phyloP scores from a whole-genome alignment of 2,329 filamentous ascomycete genomes.

The Seiridium unicorne region DNA sequence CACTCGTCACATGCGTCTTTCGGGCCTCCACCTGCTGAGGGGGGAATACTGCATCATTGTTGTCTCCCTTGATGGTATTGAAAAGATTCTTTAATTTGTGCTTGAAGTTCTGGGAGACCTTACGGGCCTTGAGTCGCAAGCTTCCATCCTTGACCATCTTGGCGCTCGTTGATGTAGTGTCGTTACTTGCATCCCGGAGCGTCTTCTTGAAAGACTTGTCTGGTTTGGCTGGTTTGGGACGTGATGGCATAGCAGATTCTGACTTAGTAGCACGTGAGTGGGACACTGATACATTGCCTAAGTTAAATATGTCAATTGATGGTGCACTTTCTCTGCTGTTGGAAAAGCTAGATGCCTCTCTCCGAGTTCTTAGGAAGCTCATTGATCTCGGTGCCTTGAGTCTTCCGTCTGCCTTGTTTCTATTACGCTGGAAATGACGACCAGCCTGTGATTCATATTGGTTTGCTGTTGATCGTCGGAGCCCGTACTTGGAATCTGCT shows the following conservation, averaged over 20 bases:
- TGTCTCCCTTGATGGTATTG: slow-evolving; percentile 35
- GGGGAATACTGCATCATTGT: slow-evolving; percentile 36
- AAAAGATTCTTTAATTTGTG: slow-evolving; percentile 61
- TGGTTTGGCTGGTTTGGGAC: slow-evolving; percentile 32
- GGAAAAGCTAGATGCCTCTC: slow-evolving; percentile 19
- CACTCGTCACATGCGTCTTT: slow-evolving; percentile 26
- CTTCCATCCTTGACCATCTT: slow-evolving; percentile 27
- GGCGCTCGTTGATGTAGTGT: slow-evolving; percentile 28
- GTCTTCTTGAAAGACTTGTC: slow-evolving; percentile 37
- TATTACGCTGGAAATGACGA: slow-evolving; percentile 14
- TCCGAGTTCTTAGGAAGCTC: slow-evolving; percentile 44
- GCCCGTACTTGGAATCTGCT: neutral
- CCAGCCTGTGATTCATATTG: neutral
- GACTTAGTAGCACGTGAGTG: slow-evolving; percentile 11
- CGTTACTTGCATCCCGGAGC: slow-evolving; percentile 49
- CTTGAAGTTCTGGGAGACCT: slow-evolving; percentile 61
- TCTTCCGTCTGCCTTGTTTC: slow-evolving; percentile 24
- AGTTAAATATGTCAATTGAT: neutral
- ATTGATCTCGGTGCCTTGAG: slow-evolving; percentile 53
- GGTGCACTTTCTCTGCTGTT: slow-evolving; percentile 4
- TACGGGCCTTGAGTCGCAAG: slow-evolving; percentile 54
- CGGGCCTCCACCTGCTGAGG: slow-evolving; percentile 52
- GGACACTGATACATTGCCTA: no score
- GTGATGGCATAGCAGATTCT: slow-evolving; percentile 44
- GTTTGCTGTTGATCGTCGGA: neutral